Percentiles rank a stretch among this genome's conserved stretches.
Conservation (phyloP, 805 yeast species). For the Saccharomycopsis javanensis region DNA sequence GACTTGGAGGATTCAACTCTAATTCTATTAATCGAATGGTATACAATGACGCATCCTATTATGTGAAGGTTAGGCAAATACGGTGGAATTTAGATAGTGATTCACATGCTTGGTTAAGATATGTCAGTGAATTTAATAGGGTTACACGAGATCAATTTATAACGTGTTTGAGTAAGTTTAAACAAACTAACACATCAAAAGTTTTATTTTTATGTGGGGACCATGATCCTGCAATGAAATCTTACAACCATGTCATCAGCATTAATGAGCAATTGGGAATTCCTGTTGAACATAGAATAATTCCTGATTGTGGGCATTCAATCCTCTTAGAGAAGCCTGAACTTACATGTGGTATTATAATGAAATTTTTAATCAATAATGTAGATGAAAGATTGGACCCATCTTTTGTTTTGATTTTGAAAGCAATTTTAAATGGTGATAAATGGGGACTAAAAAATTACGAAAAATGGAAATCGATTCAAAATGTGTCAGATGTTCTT, state of each 20-base stretch:
- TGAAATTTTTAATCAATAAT: constrained; percentile 43
- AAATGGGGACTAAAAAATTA: constrained; percentile 78
- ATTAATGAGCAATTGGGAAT: constrained; percentile 13
- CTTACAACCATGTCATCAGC: constrained; percentile 26
- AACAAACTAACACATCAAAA: constrained; percentile 32
- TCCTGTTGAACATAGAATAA: constrained; percentile 25
- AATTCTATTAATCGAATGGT: constrained; percentile 51
- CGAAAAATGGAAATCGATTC: constrained; percentile 54
- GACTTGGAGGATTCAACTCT: constrained; percentile 54
- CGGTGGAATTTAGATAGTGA: constrained; percentile 63
- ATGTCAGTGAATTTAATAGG: constrained; percentile 40
- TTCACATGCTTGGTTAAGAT: constrained; percentile 43
- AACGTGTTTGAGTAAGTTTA: constrained; percentile 25
- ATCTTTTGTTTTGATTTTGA: constrained; percentile 60
- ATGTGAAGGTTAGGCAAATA: constrained; percentile 40
- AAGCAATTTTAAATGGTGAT: constrained; percentile 54
- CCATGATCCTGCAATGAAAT: constrained; percentile 48
- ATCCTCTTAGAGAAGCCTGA: constrained; percentile 56
- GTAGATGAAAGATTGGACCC: constrained; percentile 49
- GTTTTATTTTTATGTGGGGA: constrained; percentile 51
- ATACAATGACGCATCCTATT: constrained; percentile 22
- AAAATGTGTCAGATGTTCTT: constrained; percentile 40
- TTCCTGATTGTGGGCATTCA: constrained; percentile 52
- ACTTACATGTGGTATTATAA: constrained; percentile 48
- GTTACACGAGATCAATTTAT: constrained; percentile 37